Evolutionary conservation across 2,329 filamentous ascomycete species (phyloP).

Genomic region (Cordyceps farinosa): DNA sequence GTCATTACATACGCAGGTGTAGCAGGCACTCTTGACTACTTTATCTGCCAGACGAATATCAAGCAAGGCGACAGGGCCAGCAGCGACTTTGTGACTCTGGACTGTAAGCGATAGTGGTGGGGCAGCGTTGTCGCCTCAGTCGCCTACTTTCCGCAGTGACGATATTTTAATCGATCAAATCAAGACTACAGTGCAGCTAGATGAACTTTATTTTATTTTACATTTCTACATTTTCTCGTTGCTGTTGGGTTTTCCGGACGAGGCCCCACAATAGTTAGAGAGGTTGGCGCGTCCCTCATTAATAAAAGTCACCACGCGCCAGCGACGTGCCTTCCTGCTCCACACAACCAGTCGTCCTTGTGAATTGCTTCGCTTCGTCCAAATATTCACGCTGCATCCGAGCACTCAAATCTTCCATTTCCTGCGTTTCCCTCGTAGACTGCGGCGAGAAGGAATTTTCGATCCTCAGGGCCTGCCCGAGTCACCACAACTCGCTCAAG

Average conservation of each 20-base stretch:
- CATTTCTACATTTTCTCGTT: not conserved
- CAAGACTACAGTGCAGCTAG: too few species aligned
- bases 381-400: not conserved
- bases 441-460: not conserved
- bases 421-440: not conserved
- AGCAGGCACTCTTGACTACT: conserved; percentile 9
- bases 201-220: not conserved
- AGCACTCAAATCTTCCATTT: too few species aligned
- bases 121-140: too few species aligned
- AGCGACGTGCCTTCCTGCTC: not conserved
- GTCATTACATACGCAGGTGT: conserved; percentile 11
- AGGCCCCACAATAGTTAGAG: not conserved
- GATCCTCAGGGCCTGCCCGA: not conserved
- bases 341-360: conserved; percentile 1
- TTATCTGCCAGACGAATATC: conserved; percentile 8
- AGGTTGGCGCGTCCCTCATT: conserved; percentile 9
- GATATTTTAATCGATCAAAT: too few species aligned
- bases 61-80: conserved; percentile 13
- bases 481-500: conserved; percentile 20
- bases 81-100: conserved; percentile 7
- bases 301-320: conserved; percentile 11
- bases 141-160: too few species aligned
- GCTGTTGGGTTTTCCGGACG: not conserved
- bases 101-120: conserved; percentile 1
- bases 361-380: conserved; percentile 6